phyloP scores from a whole-genome alignment of 495 filamentous ascomycete genomes.

The Podospora fimiseda region DNA sequence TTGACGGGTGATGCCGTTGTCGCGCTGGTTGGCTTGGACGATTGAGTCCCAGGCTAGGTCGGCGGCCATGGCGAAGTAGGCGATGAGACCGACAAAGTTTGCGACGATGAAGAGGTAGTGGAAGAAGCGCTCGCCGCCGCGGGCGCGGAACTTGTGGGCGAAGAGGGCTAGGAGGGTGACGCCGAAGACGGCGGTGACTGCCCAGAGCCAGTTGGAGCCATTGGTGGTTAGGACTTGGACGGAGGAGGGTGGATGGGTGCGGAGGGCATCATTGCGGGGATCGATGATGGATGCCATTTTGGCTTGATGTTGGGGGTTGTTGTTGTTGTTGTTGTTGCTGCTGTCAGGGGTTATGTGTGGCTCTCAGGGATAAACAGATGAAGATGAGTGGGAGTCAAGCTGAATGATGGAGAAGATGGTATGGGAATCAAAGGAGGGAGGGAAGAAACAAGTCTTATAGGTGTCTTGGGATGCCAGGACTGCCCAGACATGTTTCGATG shows the following conservation, averaged over 20 bases:
- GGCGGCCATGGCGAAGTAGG: slow-evolving; percentile 41
- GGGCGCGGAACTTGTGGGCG: slow-evolving; percentile 33
- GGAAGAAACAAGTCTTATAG: too few relatives aligned
- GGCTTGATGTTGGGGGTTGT: not conserved
- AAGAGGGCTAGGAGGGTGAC: slow-evolving; percentile 31
- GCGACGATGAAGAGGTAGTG: slow-evolving; percentile 48
- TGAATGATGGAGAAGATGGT: too few relatives aligned
- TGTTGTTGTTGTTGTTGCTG: not conserved
- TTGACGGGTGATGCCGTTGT: slow-evolving; percentile 29
- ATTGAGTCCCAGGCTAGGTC: slow-evolving; percentile 36
- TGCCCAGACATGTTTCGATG: too few relatives aligned
- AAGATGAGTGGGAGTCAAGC: too few relatives aligned
- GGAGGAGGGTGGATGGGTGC: slow-evolving; percentile 38
- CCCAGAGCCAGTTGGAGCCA: slow-evolving; percentile 44
- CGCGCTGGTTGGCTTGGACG: slow-evolving; percentile 27
- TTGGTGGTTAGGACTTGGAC: slow-evolving; percentile 32
- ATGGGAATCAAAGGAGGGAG: too few relatives aligned
- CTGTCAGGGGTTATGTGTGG: not conserved
- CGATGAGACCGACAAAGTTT: slow-evolving; percentile 38
- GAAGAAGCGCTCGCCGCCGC: slow-evolving; percentile 44
- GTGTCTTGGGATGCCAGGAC: too few relatives aligned
- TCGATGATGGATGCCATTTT: slow-evolving; percentile 18
- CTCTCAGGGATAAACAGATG: too few relatives aligned
- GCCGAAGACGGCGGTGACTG: slow-evolving; percentile 39
- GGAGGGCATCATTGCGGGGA: slow-evolving; percentile 37